Percentiles rank a stretch among this genome's conserved stretches.
phyloP scores from a whole-genome alignment of 2,329 filamentous ascomycete species.

The Leptographium flavum region DNA sequence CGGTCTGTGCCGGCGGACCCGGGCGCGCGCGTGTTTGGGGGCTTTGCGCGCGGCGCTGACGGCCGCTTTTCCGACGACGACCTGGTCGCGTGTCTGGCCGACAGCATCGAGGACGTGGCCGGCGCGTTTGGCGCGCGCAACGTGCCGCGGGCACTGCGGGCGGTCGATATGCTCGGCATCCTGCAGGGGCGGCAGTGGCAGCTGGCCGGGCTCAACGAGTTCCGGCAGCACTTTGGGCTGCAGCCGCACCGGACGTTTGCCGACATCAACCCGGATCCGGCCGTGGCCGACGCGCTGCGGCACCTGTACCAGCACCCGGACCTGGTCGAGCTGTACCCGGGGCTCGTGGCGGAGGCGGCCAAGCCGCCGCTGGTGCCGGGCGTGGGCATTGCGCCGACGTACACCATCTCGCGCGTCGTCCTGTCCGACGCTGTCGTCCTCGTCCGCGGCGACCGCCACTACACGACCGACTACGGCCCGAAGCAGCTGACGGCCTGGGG shows the following conservation, averaged over 20 bases:
- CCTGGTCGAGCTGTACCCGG: constrained; percentile 68
- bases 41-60: constrained; percentile 47
- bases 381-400: constrained; percentile 60
- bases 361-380: constrained; percentile 62
- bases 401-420: constrained; percentile 63
- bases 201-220: constrained; percentile 67
- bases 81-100: constrained; percentile 53
- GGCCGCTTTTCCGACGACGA: constrained; percentile 65
- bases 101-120: constrained; percentile 63
- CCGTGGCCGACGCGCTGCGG: constrained; percentile 49
- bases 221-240: constrained; percentile 67
- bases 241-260: constrained; percentile 66
- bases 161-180: constrained; percentile 70
- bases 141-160: constrained; percentile 58
- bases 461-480: constrained; percentile 64
- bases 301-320: constrained; percentile 67
- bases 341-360: constrained; percentile 60
- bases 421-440: constrained; percentile 67
- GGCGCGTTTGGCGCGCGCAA: constrained; percentile 61
- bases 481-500: constrained; percentile 73
- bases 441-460: constrained; percentile 64
- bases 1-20: constrained; percentile 49
- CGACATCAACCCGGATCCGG: constrained; percentile 68
- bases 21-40: constrained; percentile 50
- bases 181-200: constrained; percentile 66